Conservation (phyloP, 2,329 filamentous ascomycete species). For the Aspergillus tubingensis region DNA sequence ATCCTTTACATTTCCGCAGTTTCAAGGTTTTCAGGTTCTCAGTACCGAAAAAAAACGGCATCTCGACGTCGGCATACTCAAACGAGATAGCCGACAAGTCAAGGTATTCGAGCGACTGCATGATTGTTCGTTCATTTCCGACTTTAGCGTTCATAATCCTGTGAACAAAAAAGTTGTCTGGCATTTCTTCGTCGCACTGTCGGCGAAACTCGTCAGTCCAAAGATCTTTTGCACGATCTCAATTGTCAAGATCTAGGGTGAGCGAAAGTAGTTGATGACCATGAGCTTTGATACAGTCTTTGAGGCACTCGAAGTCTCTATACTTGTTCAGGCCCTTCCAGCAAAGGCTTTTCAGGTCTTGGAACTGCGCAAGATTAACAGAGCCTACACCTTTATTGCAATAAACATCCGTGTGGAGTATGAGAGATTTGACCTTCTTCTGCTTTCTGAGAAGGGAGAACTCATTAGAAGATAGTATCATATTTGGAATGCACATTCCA, state of each 20-base stretch:
- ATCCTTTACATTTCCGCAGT: not conserved
- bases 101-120: not conserved
- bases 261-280: not conserved
- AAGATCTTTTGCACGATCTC: not conserved
- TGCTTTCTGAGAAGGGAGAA: not conserved
- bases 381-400: not conserved
- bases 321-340: conserved; percentile 3
- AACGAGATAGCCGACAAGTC: not conserved
- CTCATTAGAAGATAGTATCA: not conserved
- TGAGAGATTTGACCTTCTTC: not conserved
- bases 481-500: conserved; percentile 2
- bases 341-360: not conserved
- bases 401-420: not conserved
- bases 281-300: not conserved
- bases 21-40: not conserved
- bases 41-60: not conserved
- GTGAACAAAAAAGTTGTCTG: not conserved
- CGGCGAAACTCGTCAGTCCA: not conserved
- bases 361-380: conserved; percentile 1
- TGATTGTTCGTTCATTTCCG: not conserved
- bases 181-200: not conserved
- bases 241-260: not conserved
- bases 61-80: not conserved
- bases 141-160: not conserved
- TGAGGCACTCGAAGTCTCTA: not conserved